Conservation (phyloP, 2,329 filamentous ascomycete species). For the Penicillium sp. region DNA sequence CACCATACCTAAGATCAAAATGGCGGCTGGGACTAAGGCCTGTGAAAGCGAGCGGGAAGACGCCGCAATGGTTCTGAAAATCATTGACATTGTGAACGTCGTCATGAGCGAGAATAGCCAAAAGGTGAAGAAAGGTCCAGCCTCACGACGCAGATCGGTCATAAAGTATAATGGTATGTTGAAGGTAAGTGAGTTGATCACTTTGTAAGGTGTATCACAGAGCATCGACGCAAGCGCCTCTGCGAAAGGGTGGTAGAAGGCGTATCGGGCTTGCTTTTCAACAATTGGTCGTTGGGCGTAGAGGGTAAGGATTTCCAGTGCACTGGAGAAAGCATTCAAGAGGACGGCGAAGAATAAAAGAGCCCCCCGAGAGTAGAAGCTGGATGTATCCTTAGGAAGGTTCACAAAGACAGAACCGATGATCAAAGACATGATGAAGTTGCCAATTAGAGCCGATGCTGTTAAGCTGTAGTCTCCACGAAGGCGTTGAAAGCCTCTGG, state of each 20-base stretch:
- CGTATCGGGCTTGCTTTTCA: conserved; percentile 83
- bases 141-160: conserved; percentile 72
- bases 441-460: conserved; percentile 61
- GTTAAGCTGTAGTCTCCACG: conserved; percentile 56
- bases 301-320: conserved; percentile 71
- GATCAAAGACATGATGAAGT: conserved; percentile 71
- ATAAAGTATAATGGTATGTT: conserved; percentile 85
- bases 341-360: conserved; percentile 81
- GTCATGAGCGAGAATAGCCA: conserved; percentile 71
- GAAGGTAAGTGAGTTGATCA: conserved; percentile 72
- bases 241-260: conserved; percentile 83
- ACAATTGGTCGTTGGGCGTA: conserved; percentile 90
- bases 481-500: background rate
- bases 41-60: conserved; percentile 66
- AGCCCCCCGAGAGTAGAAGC: conserved; percentile 73
- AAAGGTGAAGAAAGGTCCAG: conserved; percentile 83
- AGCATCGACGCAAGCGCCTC: conserved; percentile 88
- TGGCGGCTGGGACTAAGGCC: conserved; percentile 56
- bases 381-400: conserved; percentile 60
- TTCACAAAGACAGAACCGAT: conserved; percentile 78
- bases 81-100: conserved; percentile 78
- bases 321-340: conserved; percentile 76
- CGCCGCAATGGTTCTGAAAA: conserved; percentile 80
- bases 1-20: conserved; percentile 47
- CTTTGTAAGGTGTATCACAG: conserved; percentile 79